Evolutionary conservation across 2,329 filamentous ascomycete species (phyloP).

Genomic region (Arthrobotrys conoides): DNA sequence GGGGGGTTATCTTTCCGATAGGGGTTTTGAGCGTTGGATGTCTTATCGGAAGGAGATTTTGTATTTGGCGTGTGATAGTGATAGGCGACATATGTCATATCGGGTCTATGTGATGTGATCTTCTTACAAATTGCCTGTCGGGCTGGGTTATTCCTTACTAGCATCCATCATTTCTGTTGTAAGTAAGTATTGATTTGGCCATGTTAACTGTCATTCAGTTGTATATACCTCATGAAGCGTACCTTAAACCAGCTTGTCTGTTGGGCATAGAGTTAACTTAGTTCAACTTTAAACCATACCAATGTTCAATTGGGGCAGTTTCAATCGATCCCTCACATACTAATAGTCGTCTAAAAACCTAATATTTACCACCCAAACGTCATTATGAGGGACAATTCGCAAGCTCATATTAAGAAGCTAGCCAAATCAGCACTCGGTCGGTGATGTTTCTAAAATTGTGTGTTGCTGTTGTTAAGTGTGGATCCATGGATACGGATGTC

Average conservation of each 20-base stretch:
- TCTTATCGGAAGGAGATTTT: constrained; percentile 24
- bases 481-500: constrained; percentile 4
- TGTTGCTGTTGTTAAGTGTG: constrained; percentile 26
- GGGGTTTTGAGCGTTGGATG: constrained; percentile 17
- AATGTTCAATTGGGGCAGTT: too few species aligned
- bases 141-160: not conserved
- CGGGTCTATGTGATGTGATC: constrained; percentile 22
- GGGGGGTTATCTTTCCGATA: constrained; percentile 16
- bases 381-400: constrained; percentile 17
- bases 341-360: not conserved
- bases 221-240: constrained; percentile 23
- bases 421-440: not conserved
- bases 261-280: not conserved
- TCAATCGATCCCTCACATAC: not conserved
- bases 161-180: constrained; percentile 5
- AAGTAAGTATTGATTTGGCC: not conserved
- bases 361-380: not conserved
- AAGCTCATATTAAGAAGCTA: constrained; percentile 19
- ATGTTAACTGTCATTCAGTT: constrained; percentile 2
- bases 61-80: constrained; percentile 21
- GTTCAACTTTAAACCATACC: not conserved
- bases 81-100: constrained; percentile 30
- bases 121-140: not conserved
- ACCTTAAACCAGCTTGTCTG: not conserved
- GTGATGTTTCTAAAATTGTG: constrained; percentile 8